Evolutionary conservation across 768 basidiomycete species (phyloP), one percentile per base, ranked within the genome.

Genomic region (Leccinum variicolor): DNA sequence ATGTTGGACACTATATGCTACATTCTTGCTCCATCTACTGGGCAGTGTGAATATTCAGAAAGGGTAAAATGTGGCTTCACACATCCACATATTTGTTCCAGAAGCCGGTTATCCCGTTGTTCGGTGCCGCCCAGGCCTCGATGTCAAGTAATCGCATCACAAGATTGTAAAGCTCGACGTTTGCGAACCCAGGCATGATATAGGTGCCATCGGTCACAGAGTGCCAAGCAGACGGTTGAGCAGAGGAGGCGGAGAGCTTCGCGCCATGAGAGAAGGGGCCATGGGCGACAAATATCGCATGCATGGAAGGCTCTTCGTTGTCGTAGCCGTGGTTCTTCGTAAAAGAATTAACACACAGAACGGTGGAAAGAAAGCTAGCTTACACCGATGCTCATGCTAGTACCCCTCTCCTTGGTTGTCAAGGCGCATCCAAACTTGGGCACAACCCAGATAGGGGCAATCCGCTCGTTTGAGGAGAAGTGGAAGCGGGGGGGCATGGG

Each of bases 251-350:
- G 25, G 41, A 80, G 60, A 82, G 76, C 71, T 92, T 94, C 53
- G 84, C 79, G 45, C 83, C 80, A 11, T 82, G 73, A 14, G 89
- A 85, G 71, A 94, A 94, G 0, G 94, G 94, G 1, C 94, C 94
- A 67, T 94, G 92, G 10, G 92, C 93, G 56, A 96, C 86, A 71
- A 96, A 95, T 68, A 92, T 87, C 2, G 93, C 93, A 52, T 85
- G 84, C 94, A 96, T 96, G 6, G 87, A 77, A 13, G 76, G 66
- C 43, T 86, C 84, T 17, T 80, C 70, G 62, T 94, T 94, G 69
- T 95, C 93, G 67, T 94, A 97, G 6, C 94, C 94, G 64, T 97
- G 94, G 58, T 86, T 93, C 89, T 92, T 63, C 31, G 62, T 52
- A 17, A 11, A 51, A 19, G 14, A n/a, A n/a, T 65, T 47, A 60